Evolutionary conservation across 139 green algal genomes (phyloP), one percentile per base, ranked within the genome.

Genomic region (Spirogloea muscicola): DNA sequence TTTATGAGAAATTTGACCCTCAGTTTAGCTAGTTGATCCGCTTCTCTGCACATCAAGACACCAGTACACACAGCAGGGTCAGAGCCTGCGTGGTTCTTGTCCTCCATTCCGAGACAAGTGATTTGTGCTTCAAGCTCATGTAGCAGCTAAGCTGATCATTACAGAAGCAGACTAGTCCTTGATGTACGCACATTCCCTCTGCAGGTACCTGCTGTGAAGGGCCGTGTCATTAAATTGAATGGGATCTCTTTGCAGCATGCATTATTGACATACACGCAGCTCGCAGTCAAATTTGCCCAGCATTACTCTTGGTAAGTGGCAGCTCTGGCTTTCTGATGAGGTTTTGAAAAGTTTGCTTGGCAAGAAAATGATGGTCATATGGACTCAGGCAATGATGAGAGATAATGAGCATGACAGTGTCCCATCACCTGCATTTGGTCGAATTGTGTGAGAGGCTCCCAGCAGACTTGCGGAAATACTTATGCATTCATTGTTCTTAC

Each of bases 251-350:
- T 79, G 0, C 61, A 42, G 37, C 71, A 66, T 38, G 71, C 60
- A 0, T 1, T 79, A 31, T 36, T 68, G 1, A 66, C 71, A 0
- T 79, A 79, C 63, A 79, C 29, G 39, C 71, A 79, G 48, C 69
- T 79, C 34, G 71, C 44, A 21, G 27, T 62, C 4, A 79, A 79
- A 1, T 68, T 36, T 2, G 68, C 71, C 27, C 1, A 68, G n/a
- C 71, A 79, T 33, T 79, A 79, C 60, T 79, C 62, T 0, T 79
- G 71, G 71, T 79, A 49, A n/a, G 46, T 31, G 21, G n/a, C 46
- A 55, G n/a, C n/a, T 55, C n/a, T 55, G 21, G n/a, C 21, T 21
- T 31, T 55, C n/a, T 55, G 46, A 55, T 21, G n/a, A 55, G n/a
- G 46, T 55, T 55, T 21, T 55, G 21, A 55, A 21, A 21, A 21